Base-by-base conservation (phyloP, 176 grass and related monocot genomes). In the Carex pumila region DNA sequence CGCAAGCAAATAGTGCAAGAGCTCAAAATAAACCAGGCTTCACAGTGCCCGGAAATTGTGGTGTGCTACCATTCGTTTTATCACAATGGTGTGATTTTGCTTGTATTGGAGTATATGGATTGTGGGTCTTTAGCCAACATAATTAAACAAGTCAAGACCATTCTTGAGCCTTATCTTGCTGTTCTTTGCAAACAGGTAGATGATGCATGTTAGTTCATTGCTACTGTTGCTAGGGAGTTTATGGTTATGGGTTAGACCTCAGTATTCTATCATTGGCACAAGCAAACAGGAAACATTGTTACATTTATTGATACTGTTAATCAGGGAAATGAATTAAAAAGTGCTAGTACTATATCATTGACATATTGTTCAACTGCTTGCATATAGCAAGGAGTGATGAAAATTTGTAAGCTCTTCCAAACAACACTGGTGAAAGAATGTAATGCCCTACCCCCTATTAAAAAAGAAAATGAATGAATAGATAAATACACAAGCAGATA, bases 31-130 rank as follows among this genome's bases (percentile, higher is more conserved):
- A 98, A 98, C 87, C 86, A 90, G 88, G 95, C 89, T 82, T 84
- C 92, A 65, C 88, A 89, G 91, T 90, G 81, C 64, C 86, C 95
- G 3, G 85, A 93, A 84, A 85, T 95, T 56, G 95, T 98, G 83
- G 83, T 91, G 82, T 98, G 95, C 49, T 92, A 95, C 73, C 92
- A 98, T 86, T 93, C 92, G 58, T 98, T 98, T 82, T 98, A 98
- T 83, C 95, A 98, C 79, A 98, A 98, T 79, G 95, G 95, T 71
- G 92, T 98, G 53, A 98, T 98, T 90, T 98, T 90, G 88, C 95
- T 98, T 71, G 89, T 98, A 59, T 78, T 98, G 71, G 95, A 98
- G 78, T 98, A 98, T 82, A 98, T 98, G 95, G 91, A 98, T 72
- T 87, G 92, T 54, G 95, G 95, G 85, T 98, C 95, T 71, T 90